Evolutionary conservation across 2,329 filamentous ascomycete species (phyloP).

Genomic region (Fusarium annulatum): DNA sequence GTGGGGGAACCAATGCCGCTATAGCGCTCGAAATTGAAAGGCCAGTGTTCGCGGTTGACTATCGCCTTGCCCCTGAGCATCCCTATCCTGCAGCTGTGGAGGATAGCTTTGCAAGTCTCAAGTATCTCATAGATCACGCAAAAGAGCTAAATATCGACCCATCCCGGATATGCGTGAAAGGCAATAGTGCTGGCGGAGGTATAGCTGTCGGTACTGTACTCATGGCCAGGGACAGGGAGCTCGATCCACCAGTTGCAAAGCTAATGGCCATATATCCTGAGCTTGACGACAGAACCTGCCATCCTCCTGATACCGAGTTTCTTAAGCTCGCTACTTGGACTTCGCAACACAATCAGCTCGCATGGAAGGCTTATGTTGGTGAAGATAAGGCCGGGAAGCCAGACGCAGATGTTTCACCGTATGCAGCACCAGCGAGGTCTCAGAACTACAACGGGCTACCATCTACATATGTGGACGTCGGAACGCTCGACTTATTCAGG

Average conservation of each 20-base stretch:
- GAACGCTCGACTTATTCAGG: slow-evolving; percentile 34
- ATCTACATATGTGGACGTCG: slow-evolving; percentile 32
- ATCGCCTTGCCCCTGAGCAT: slow-evolving; percentile 39
- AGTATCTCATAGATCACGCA: slow-evolving; percentile 27
- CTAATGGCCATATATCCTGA: slow-evolving; percentile 35
- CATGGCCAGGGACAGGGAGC: slow-evolving; percentile 27
- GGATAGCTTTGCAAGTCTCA: slow-evolving; percentile 33
- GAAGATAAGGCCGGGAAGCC: slow-evolving; percentile 28
- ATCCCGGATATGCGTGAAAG: slow-evolving; percentile 28
- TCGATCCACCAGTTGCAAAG: slow-evolving; percentile 28
- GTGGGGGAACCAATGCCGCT: slow-evolving; percentile 2
- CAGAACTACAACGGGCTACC: slow-evolving; percentile 21
- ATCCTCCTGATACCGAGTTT: slow-evolving; percentile 3
- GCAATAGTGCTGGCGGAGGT: slow-evolving; percentile 33
- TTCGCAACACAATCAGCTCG: slow-evolving; percentile 4
- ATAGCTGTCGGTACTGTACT: slow-evolving; percentile 26
- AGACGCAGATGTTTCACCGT: slow-evolving; percentile 23
- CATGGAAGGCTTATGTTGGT: slow-evolving; percentile 38
- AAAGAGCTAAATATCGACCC: slow-evolving; percentile 30
- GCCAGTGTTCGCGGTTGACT: slow-evolving; percentile 36
- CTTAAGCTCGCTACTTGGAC: slow-evolving; percentile 27
- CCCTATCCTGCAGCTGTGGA: slow-evolving; percentile 22
- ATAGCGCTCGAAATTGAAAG: slow-evolving; percentile 6
- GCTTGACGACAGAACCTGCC: slow-evolving; percentile 30
- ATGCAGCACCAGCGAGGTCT: slow-evolving; percentile 36